A percentile compares a stretch with the other conserved stretches of the same genome.
Evolutionary conservation across 441 rosid genomes (phyloP).

Genomic region (Breynia disticha): DNA sequence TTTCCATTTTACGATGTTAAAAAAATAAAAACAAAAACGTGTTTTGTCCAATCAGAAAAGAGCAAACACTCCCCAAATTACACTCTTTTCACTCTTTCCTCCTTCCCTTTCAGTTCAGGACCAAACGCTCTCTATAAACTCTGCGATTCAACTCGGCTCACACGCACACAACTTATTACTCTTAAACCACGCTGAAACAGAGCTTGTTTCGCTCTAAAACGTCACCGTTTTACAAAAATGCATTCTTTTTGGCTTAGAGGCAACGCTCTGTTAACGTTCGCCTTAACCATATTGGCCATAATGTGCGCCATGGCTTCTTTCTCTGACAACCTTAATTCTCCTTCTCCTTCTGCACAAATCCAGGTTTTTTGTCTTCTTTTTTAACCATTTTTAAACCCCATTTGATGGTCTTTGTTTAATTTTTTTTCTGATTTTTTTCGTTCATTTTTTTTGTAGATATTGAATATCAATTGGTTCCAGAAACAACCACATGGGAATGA

Average conservation of each 20-base stretch:
- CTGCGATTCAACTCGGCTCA: too few relatives aligned
- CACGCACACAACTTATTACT: too few relatives aligned
- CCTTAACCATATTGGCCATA: slow-evolving; percentile 69
- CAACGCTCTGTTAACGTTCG: slow-evolving; percentile 73
- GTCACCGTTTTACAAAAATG: slow-evolving; percentile 31
- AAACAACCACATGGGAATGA: slow-evolving; percentile 81
- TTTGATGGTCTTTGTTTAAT: too few relatives aligned
- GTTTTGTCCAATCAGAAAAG: too few relatives aligned
- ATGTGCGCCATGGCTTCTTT: slow-evolving; percentile 73
- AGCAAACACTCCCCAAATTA: too few relatives aligned
- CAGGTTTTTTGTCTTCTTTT: slow-evolving; percentile 36
- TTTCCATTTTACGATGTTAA: too few relatives aligned
- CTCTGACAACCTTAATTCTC: slow-evolving; percentile 71
- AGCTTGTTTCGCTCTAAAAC: background rate
- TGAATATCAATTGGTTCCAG: slow-evolving; percentile 75
- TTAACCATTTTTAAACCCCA: slow-evolving; percentile 8
- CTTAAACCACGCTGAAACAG: too few relatives aligned
- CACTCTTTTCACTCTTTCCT: too few relatives aligned
- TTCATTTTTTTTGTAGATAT: slow-evolving; percentile 37
- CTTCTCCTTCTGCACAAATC: slow-evolving; percentile 69
- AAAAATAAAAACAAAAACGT: too few relatives aligned
- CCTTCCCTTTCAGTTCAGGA: too few relatives aligned
- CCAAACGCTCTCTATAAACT: too few relatives aligned
- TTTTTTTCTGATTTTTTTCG: slow-evolving; percentile 3
- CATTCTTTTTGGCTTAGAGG: slow-evolving; percentile 86